Evolutionary conservation across 164 flowering plant genomes (phyloP), one percentile per base, ranked within the genome.

Genomic region (Magnolia sinica): DNA sequence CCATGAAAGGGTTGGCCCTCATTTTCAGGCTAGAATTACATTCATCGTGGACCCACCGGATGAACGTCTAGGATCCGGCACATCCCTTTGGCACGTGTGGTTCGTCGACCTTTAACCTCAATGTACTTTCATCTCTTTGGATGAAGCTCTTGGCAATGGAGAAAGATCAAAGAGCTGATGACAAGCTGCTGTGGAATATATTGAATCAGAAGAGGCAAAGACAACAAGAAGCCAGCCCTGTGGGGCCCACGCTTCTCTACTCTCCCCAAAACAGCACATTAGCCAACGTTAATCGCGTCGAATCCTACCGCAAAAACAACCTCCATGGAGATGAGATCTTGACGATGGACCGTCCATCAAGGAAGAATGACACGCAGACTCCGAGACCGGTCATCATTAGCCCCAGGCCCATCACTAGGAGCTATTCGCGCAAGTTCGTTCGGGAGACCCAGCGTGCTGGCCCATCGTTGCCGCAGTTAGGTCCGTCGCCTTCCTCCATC

Each of bases 401-500:
- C 55, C 71, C 61, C 65, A 82, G 74, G 76, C 83, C 81, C 23
- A 55, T 58, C 59, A 68, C 71, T 24, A 65, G 80, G 70, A 65
- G 76, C 52, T 76, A 50, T 20, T 13, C 71, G 11, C 74, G 73
- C 67, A 58, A 23, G 50, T 20, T 68, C 20, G 29, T 65, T 78
- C 74, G 55, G 71, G 70, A 72, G 50, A 76, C 50, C 74, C 80
- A 84, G 13, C 16, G 66, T 63, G 50, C 70, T 51, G 72, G 65
- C 66, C 18, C 11, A 55, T 70, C 71, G 68, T 55, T 71, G 78
- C 70, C 84, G 70, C 75, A 75, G 45, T 71, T 83, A 67, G 86
- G 87, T 58, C 75, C 79, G 4, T 86, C 90, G 1, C 88, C 86
- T 83, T 79, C 88, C 2, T 50, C 78, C 13, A 20, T 75, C 66